Percentiles rank a stretch among this genome's conserved stretches.
These are phyloP conservation scores for Fusarium graminum DNA, from an alignment of 2,329 filamentous ascomycete species.

Conservation along the genomic window DNA sequence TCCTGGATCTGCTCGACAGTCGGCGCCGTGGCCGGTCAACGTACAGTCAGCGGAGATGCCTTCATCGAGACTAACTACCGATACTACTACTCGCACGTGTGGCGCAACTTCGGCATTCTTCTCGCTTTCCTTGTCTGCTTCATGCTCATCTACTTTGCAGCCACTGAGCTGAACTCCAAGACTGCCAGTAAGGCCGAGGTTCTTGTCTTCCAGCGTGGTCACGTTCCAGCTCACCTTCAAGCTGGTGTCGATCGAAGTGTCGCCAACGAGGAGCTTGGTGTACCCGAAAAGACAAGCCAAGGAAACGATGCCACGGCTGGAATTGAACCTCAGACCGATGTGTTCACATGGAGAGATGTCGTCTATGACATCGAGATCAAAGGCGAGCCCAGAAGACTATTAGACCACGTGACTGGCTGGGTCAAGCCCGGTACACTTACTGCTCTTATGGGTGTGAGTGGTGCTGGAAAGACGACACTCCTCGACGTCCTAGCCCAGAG, in stretches of 20 bases:
- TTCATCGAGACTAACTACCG: constrained; percentile 69
- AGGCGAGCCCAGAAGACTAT: constrained; percentile 74
- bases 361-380: constrained; percentile 81
- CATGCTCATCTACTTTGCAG: constrained; percentile 71
- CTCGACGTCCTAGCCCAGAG: constrained; percentile 61
- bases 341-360: constrained; percentile 85
- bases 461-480: constrained; percentile 60
- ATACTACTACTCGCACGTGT: constrained; percentile 70
- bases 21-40: constrained; percentile 66
- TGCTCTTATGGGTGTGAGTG: constrained; percentile 76
- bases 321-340: constrained; percentile 62
- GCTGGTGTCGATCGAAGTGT: constrained; percentile 45
- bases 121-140: constrained; percentile 74
- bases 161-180: constrained; percentile 74
- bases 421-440: constrained; percentile 91
- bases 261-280: constrained; percentile 50
- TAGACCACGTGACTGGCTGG: constrained; percentile 88
- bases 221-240: constrained; percentile 60
- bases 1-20: constrained; percentile 67
- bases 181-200: constrained; percentile 75
- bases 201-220: constrained; percentile 73
- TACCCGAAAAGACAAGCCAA: constrained; percentile 43
- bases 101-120: constrained; percentile 78
- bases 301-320: constrained; percentile 42
- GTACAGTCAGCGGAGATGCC: constrained; percentile 70